phyloP scores from a whole-genome alignment of 305 asterid species.

The Caryopteris hybrid region DNA sequence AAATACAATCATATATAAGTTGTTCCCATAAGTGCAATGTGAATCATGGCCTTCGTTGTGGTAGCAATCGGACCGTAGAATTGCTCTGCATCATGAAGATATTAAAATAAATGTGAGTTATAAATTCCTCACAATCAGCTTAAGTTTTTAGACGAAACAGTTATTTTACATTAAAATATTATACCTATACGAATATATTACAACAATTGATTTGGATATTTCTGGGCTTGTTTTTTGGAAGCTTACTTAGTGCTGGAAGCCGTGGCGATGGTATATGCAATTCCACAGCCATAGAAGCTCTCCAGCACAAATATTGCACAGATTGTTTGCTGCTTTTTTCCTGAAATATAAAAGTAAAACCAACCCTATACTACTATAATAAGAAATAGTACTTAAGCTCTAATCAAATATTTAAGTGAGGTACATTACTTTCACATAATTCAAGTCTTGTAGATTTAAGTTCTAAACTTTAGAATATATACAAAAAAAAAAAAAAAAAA shows the following conservation, averaged over 20 bases:
- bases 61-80: conserved; percentile 37
- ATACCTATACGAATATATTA: no score
- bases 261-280: conserved; percentile 42
- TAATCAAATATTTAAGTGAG: no score
- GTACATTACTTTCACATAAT: no score
- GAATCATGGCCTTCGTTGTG: conserved; percentile 32
- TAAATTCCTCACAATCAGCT: no score
- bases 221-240: neutral
- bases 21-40: conserved; percentile 24
- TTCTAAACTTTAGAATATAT: no score
- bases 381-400: no score
- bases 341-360: neutral
- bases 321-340: conserved; percentile 25
- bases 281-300: conserved; percentile 43
- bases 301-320: conserved; percentile 37
- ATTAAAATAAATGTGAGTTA: no score
- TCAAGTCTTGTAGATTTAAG: no score
- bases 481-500: no score
- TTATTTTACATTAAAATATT: no score
- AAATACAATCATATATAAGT: conserved; percentile 29
- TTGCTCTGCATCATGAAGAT: conserved; percentile 29
- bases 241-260: conserved; percentile 36
- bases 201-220: no score
- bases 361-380: neutral
- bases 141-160: no score